Conservation (phyloP, 768 basidiomycete genomes). For the Boletus rubroflammeus region DNA sequence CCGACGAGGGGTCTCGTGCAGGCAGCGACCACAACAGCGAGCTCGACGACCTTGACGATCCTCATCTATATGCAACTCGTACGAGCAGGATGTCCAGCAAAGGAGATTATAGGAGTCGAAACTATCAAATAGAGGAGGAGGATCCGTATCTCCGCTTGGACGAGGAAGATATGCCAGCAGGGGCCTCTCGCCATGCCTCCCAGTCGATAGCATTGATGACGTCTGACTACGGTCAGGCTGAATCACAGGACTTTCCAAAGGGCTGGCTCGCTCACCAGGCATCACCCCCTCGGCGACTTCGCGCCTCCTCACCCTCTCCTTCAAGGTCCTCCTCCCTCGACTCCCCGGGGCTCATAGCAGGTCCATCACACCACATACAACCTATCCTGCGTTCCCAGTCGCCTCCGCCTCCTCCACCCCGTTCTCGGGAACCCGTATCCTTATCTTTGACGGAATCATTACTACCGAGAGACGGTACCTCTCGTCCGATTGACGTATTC, state of each 20-base stretch:
- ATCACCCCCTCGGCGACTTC: slow-evolving; percentile 49
- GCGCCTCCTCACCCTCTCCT: slow-evolving; percentile 41
- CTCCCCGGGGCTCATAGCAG: slow-evolving; percentile 33
- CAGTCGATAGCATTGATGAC: slow-evolving; percentile 38
- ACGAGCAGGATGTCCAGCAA: slow-evolving; percentile 33
- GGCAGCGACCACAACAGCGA: slow-evolving; percentile 47
- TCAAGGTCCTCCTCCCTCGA: slow-evolving; percentile 31
- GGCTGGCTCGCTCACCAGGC: slow-evolving; percentile 76
- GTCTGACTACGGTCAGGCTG: slow-evolving; percentile 31
- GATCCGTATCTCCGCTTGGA: slow-evolving; percentile 79
- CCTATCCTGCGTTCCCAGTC: slow-evolving; percentile 38
- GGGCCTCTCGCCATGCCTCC: slow-evolving; percentile 34
- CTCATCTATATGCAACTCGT: slow-evolving; percentile 51
- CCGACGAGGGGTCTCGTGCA: slow-evolving; percentile 59
- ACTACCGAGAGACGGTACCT: slow-evolving; percentile 65
- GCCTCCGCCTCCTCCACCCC: slow-evolving; percentile 38
- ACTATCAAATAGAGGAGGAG: slow-evolving; percentile 50
- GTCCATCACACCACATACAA: slow-evolving; percentile 28
- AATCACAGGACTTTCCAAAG: slow-evolving; percentile 42
- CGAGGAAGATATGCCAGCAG: slow-evolving; percentile 52
- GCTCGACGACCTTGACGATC: slow-evolving; percentile 74
- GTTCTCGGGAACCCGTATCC: slow-evolving; percentile 46
- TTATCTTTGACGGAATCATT: slow-evolving; percentile 77
- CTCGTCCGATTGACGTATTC: slow-evolving; percentile 67
- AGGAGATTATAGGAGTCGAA: slow-evolving; percentile 27